Base-by-base conservation (phyloP, 2,329 filamentous ascomycete species). In the Cordyceps cicadae region DNA sequence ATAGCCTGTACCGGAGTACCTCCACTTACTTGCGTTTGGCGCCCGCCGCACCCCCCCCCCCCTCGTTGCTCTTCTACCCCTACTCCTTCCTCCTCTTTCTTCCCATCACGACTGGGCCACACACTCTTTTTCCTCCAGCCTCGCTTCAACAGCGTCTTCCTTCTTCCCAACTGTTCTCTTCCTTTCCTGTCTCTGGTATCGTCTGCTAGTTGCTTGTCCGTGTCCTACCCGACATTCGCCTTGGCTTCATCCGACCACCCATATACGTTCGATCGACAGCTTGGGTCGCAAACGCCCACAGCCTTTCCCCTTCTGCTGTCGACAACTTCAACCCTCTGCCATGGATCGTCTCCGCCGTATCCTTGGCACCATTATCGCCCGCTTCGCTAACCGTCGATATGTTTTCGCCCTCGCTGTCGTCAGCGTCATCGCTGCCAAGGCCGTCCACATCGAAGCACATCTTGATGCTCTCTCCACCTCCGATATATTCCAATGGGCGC, bases 361-460 rank as follows among this genome's bases (percentile, higher is more conserved):
- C 21, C 34, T 59, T 9, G 55, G 41, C 51, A 59, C 60, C 17
- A 32, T 62, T 15, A 34, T 46, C 43, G 49, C 60, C 4, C 60
- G 60, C 1, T 62, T 62, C 41, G 46, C 56, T 29, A 62, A 60
- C 52, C 55, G 61, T 15, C 61, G 61, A 52, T 62, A 56, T 46
- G 61, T 62, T 6, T 59, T 60, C 11, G 61, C 61, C 21, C 45
- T 62, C 48, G 61, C 61, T 21, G 61, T 34, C 17, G 56, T 62
- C 46, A 62, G 61, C 46, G 51, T 62, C 56, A 8, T 62, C 17
- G 62, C 50, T 21, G 60, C 60, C 45, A 63, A 63, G 49, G 56
- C 60, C 11, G 51, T 62, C 19, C 62, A 63, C 53, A 62, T 63
- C 26, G 46, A 60, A 48, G 62, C 62, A 34, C 56, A 62, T 53